Conservation (phyloP, 2,329 filamentous ascomycete species). For the Aurifilum marmelostoma region DNA sequence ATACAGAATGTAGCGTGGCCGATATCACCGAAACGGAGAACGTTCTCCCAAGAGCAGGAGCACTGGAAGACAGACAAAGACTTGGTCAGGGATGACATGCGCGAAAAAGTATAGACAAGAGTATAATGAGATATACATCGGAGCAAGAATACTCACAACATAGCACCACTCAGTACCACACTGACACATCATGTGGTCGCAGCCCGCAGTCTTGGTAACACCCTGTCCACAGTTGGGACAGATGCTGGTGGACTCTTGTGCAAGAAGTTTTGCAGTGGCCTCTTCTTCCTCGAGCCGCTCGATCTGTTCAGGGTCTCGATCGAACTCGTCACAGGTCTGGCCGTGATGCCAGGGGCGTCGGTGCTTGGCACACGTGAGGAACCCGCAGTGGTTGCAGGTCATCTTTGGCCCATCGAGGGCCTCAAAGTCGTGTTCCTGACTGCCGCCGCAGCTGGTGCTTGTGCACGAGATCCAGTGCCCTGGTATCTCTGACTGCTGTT, state of each 20-base stretch:
- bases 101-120: not conserved
- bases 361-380: slow-evolving; percentile 25
- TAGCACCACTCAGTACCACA: slow-evolving; percentile 28
- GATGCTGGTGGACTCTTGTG: slow-evolving; percentile 21
- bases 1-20: slow-evolving; percentile 28
- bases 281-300: slow-evolving; percentile 29
- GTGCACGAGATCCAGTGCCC: slow-evolving; percentile 29
- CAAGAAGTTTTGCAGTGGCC: slow-evolving; percentile 25
- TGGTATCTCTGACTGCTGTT: slow-evolving; percentile 24
- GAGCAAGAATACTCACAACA: slow-evolving; percentile 14
- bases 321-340: slow-evolving; percentile 25
- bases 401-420: slow-evolving; percentile 20
- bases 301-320: slow-evolving; percentile 24
- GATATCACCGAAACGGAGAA: slow-evolving; percentile 18
- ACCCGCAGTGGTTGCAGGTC: slow-evolving; percentile 24
- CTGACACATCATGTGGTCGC: slow-evolving; percentile 27
- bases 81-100: not conserved
- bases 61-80: not conserved
- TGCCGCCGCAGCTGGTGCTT: slow-evolving; percentile 22
- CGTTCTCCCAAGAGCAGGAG: slow-evolving; percentile 25
- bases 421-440: slow-evolving; percentile 20
- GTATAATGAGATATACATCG: too few relatives aligned
- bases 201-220: slow-evolving; percentile 25
- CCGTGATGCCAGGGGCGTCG: slow-evolving; percentile 25
- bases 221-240: slow-evolving; percentile 28